Evolutionary conservation across 148 eudicot genomes (phyloP).

Genomic region (Silene conica): DNA sequence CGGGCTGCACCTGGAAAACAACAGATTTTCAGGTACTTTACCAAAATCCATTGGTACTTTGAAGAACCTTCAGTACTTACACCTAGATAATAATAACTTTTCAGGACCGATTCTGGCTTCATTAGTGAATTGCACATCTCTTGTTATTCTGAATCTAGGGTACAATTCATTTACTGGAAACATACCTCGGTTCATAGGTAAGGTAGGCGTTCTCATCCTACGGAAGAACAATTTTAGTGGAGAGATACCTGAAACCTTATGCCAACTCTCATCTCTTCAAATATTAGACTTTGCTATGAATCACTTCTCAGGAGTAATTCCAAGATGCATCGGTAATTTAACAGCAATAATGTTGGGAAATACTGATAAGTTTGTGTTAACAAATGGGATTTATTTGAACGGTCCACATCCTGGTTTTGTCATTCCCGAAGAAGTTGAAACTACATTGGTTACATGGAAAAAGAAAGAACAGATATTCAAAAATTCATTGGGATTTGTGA

Average conservation of each 20-base stretch:
- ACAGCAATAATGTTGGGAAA: constrained; percentile 14
- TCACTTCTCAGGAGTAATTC: constrained; percentile 14
- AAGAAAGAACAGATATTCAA: constrained; percentile 16
- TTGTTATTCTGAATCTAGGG: constrained; percentile 15
- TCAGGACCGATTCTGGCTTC: neutral
- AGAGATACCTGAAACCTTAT: constrained; percentile 4
- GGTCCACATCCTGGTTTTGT: neutral
- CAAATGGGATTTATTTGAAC: too few species aligned
- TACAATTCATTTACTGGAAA: constrained; percentile 15
- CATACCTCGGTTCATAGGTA: constrained; percentile 7
- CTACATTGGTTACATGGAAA: constrained; percentile 18
- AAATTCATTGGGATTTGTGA: constrained; percentile 4
- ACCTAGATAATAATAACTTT: constrained; percentile 13
- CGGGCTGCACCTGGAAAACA: constrained; percentile 12
- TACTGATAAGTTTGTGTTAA: neutral
- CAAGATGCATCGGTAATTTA: constrained; percentile 11
- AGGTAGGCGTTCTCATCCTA: constrained; percentile 5
- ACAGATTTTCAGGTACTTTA: constrained; percentile 6
- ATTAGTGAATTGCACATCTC: constrained; percentile 14
- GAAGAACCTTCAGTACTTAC: neutral
- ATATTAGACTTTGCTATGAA: constrained; percentile 19
- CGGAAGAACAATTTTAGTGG: constrained; percentile 13
- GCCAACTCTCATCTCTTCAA: neutral
- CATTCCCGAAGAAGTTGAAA: neutral
- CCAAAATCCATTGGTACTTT: constrained; percentile 11